These are phyloP conservation scores for Prunus mira DNA, from an alignment of 306 rosid genomes.

Conservation along the genomic window DNA sequence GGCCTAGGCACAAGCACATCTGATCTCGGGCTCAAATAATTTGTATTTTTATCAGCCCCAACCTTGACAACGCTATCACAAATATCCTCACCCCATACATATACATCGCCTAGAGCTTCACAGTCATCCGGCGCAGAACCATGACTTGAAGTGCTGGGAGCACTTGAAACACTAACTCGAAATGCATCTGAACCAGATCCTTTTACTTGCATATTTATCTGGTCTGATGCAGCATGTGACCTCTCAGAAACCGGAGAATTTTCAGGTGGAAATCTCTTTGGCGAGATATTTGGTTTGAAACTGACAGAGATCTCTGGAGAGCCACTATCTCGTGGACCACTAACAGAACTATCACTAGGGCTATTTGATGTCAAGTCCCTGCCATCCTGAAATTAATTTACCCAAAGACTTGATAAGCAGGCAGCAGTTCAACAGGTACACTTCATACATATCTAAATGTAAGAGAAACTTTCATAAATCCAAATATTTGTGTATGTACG, in stretches of 20 bases:
- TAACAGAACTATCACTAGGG: slow-evolving; percentile 70
- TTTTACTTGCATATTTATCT: slow-evolving; percentile 86
- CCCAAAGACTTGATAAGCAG: slow-evolving; percentile 28
- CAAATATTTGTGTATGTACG: neutral
- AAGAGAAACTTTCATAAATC: neutral
- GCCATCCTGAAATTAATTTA: slow-evolving; percentile 70
- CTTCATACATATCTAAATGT: slow-evolving; percentile 5
- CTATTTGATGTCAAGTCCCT: slow-evolving; percentile 79
- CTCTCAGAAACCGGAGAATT: slow-evolving; percentile 54
- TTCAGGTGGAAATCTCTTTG: slow-evolving; percentile 49
- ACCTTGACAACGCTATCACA: slow-evolving; percentile 68
- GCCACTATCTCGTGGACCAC: slow-evolving; percentile 58
- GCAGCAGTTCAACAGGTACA: slow-evolving; percentile 17
- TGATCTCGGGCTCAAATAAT: slow-evolving; percentile 54
- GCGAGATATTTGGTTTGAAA: slow-evolving; percentile 55
- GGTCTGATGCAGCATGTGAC: slow-evolving; percentile 71
- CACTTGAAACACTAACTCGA: slow-evolving; percentile 98
- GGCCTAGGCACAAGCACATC: slow-evolving; percentile 94
- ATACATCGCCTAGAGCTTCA: slow-evolving; percentile 94
- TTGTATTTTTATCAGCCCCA: slow-evolving; percentile 62
- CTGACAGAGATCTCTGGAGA: slow-evolving; percentile 72
- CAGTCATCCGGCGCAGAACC: slow-evolving; percentile 95
- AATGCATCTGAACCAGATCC: slow-evolving; percentile 92
- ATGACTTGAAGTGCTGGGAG: slow-evolving; percentile 97
- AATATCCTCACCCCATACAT: slow-evolving; percentile 93